These are phyloP conservation scores for Candida takata DNA, from an alignment of 805 yeast genomes.

Conservation along the genomic window DNA sequence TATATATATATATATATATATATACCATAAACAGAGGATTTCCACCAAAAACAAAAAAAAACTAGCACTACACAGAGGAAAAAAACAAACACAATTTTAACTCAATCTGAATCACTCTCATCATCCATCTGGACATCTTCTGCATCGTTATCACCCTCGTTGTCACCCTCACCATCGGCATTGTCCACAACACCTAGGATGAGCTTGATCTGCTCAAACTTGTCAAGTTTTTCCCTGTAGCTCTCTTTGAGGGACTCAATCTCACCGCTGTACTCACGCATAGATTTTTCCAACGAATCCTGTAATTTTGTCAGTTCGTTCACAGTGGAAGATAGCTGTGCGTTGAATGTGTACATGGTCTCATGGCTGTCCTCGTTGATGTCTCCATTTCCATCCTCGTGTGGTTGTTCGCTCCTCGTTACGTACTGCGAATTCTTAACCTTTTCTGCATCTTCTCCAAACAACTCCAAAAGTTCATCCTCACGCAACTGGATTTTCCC, in stretches of 20 bases:
- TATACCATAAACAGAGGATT: too few species aligned
- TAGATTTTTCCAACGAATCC: slow-evolving; percentile 1
- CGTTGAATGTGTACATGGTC: slow-evolving; percentile 1
- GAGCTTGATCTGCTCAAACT: slow-evolving; percentile 11
- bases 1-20: too few species aligned
- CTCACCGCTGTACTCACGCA: slow-evolving; percentile 7
- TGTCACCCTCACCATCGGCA: slow-evolving; percentile 1
- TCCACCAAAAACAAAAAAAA: too few species aligned
- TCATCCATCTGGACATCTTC: slow-evolving; percentile 1
- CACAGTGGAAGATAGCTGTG: slow-evolving; percentile 1
- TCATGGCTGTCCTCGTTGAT: too few species aligned
- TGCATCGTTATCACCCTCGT: neutral
- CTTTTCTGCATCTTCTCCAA: slow-evolving; percentile 9
- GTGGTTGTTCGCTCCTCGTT: neutral
- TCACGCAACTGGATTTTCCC: slow-evolving; percentile 4
- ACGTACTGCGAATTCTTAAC: slow-evolving; percentile 4
- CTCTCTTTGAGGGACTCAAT: slow-evolving; percentile 5
- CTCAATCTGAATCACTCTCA: neutral
- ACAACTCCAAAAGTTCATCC: slow-evolving; percentile 12
- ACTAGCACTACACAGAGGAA: too few species aligned
- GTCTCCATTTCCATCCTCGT: slow-evolving; percentile 1
- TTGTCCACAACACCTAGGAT: slow-evolving; percentile 9
- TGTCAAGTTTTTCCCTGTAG: slow-evolving; percentile 10
- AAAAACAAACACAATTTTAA: too few species aligned
- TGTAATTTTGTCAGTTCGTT: neutral